Conservation (phyloP, 805 yeast genomes). For the Kazachstania kunashirensis region DNA sequence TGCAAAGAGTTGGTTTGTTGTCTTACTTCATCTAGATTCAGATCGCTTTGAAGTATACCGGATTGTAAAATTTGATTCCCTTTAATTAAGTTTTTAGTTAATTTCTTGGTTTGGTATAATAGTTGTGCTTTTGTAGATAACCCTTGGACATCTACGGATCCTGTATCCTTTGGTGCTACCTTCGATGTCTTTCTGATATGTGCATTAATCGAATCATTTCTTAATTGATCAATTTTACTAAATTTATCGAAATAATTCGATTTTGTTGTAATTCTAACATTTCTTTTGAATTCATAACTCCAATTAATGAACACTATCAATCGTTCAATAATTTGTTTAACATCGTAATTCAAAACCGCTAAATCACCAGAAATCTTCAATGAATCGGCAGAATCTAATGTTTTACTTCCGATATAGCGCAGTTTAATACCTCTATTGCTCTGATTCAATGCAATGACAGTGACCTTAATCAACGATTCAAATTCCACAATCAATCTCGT, state of each 20-base stretch:
- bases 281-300: constrained; percentile 13
- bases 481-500: constrained; percentile 7
- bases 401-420: constrained; percentile 10
- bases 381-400: constrained; percentile 6
- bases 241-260: constrained; percentile 4
- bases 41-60: constrained; percentile 28
- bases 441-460: constrained; percentile 12
- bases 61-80: constrained; percentile 27
- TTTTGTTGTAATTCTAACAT: constrained; percentile 4
- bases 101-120: constrained; percentile 19
- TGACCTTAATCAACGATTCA: constrained; percentile 12
- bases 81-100: constrained; percentile 26
- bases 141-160: constrained; percentile 2
- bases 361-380: constrained; percentile 7
- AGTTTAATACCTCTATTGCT: constrained; percentile 9
- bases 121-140: constrained; percentile 21
- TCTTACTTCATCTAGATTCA: constrained; percentile 27
- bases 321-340: background rate
- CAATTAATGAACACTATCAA: constrained; percentile 14
- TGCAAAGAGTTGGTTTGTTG: constrained; percentile 25
- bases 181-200: constrained; percentile 1
- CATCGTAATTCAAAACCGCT: background rate
- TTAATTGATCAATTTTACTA: constrained; percentile 10
- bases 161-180: background rate
- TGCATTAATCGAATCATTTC: constrained; percentile 13